Conservation (phyloP, 768 basidiomycete species). For the Trametes gibbosa region DNA sequence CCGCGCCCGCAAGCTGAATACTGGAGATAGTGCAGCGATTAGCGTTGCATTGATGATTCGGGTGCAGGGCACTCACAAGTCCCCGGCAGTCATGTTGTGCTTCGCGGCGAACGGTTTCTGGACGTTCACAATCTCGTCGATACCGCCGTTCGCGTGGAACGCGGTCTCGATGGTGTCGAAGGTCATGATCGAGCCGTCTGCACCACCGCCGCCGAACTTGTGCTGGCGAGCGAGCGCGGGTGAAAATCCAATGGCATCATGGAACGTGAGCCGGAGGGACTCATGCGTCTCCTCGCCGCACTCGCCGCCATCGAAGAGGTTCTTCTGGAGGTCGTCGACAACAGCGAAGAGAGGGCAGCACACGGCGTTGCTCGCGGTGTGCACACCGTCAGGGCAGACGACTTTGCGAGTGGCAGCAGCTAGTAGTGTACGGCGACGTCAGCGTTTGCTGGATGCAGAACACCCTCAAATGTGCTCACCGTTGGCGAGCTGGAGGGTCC, state of each 20-base stretch:
- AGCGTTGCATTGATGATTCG: too few relatives aligned
- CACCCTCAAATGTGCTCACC: not conserved
- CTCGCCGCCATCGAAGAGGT: conserved; percentile 32
- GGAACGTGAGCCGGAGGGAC: conserved; percentile 27
- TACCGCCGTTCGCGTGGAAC: conserved; percentile 26
- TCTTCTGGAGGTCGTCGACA: conserved; percentile 26
- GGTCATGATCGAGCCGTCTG: conserved; percentile 25
- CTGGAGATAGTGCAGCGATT: not conserved
- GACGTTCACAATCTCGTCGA: conserved; percentile 22
- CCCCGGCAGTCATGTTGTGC: conserved; percentile 23
- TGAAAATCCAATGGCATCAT: conserved; percentile 20
- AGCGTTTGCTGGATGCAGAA: not conserved
- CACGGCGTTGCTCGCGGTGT: conserved; percentile 4
- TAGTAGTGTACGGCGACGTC: not conserved
- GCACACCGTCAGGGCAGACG: conserved; percentile 4
- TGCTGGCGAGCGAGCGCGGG: conserved; percentile 3
- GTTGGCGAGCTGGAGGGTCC: not conserved
- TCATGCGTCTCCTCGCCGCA: conserved; percentile 34
- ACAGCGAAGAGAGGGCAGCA: conserved; percentile 11
- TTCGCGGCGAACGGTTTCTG: conserved; percentile 18
- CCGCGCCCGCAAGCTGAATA: conserved; percentile 30
- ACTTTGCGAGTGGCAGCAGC: conserved; percentile 16
- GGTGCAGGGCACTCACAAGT: conserved; percentile 11
- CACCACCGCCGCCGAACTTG: conserved; percentile 22
- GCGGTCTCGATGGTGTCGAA: conserved; percentile 23